Conservation (phyloP, 805 yeast species). For the Pachysolen tannophilus region DNA sequence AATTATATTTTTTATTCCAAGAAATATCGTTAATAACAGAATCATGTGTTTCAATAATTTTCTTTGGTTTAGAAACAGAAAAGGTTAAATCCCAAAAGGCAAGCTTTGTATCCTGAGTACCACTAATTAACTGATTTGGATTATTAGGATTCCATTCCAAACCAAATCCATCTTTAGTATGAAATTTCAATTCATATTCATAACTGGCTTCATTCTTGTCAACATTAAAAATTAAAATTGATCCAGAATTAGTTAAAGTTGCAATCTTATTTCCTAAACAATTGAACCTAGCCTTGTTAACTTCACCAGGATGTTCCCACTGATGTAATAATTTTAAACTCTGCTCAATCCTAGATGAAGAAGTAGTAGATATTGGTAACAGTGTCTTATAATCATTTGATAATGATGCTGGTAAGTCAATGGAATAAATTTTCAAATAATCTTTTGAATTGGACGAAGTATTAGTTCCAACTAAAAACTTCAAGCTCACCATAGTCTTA, state of each 20-base stretch:
- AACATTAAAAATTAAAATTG: conserved; percentile 34
- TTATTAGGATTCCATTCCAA: conserved; percentile 52
- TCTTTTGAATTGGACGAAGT: conserved; percentile 32
- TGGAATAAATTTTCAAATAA: conserved; percentile 34
- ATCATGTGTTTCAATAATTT: conserved; percentile 39
- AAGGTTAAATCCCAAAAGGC: conserved; percentile 60
- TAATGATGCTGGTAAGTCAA: conserved; percentile 43
- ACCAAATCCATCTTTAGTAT: conserved; percentile 60
- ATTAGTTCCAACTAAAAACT: conserved; percentile 42
- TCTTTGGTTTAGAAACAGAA: conserved; percentile 32
- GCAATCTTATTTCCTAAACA: conserved; percentile 42
- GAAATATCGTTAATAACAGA: conserved; percentile 62
- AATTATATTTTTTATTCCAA: conserved; percentile 36
- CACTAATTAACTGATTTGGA: conserved; percentile 45
- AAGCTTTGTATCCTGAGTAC: conserved; percentile 58
- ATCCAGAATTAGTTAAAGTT: conserved; percentile 46
- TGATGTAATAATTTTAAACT: conserved; percentile 31
- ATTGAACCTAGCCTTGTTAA: conserved; percentile 52
- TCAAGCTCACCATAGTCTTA: conserved; percentile 22
- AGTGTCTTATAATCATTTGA: conserved; percentile 22
- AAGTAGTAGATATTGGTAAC: conserved; percentile 21
- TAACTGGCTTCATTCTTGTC: conserved; percentile 12
- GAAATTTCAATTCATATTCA: conserved; percentile 36
- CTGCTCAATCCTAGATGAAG: conserved; percentile 34
- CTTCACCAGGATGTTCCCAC: conserved; percentile 62